Evolutionary conservation across 495 filamentous ascomycete genomes (phyloP).

Genomic region (Parachaetomium inaequale): DNA sequence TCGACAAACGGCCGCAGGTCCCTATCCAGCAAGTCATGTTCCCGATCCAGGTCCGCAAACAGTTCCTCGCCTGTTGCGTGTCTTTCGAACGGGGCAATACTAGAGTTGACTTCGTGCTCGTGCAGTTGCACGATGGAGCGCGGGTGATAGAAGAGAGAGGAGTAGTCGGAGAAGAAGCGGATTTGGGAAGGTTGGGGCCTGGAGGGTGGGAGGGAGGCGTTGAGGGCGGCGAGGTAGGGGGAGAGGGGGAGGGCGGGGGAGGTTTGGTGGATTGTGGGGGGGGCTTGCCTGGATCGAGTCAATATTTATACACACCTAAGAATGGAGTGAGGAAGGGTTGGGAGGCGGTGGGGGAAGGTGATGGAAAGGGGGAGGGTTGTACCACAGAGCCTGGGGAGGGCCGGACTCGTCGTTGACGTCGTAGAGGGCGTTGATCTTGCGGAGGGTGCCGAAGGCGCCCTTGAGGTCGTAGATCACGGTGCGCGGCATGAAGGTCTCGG

Average conservation of each 20-base stretch:
- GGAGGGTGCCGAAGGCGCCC: constrained; percentile 81
- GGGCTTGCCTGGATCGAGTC: constrained; percentile 56
- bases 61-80: constrained; percentile 78
- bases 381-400: constrained; percentile 57
- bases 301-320: no score
- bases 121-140: constrained; percentile 83
- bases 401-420: constrained; percentile 54
- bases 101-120: constrained; percentile 73
- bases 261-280: constrained; percentile 58
- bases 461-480: constrained; percentile 95
- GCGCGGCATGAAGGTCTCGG: constrained; percentile 88
- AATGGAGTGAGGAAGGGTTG: neutral
- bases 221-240: constrained; percentile 74
- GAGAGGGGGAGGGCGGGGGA: constrained; percentile 62
- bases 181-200: constrained; percentile 63
- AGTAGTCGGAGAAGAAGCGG: constrained; percentile 95
- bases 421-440: constrained; percentile 85
- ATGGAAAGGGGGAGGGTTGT: neutral
- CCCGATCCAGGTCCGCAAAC: constrained; percentile 74
- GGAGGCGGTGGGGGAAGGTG: neutral
- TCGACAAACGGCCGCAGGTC: constrained; percentile 84
- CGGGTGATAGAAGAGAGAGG: constrained; percentile 86
- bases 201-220: constrained; percentile 61
- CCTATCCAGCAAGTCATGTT: constrained; percentile 81
- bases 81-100: constrained; percentile 67